These are phyloP conservation scores for Rhizophagus sp. DNA, from an alignment of 192 early-diverging fungal genomes.

Conservation along the genomic window DNA sequence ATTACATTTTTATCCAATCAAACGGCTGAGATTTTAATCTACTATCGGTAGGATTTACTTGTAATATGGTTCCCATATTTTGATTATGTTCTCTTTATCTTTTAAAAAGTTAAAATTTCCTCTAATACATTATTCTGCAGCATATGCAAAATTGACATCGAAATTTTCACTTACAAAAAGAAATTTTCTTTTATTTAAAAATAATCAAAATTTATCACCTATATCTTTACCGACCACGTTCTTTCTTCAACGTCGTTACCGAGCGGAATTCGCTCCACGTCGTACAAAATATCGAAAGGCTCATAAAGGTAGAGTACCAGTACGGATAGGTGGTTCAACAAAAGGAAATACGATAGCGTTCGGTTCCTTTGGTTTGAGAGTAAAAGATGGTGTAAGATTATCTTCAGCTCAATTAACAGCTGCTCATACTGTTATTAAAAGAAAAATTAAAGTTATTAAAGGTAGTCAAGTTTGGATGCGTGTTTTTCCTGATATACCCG, in stretches of 20 bases:
- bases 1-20: too few relatives aligned
- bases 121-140: not conserved
- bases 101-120: not conserved
- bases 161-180: not conserved
- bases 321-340: constrained; percentile 80
- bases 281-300: constrained; percentile 77
- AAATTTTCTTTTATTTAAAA: not conserved
- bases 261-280: constrained; percentile 75
- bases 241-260: constrained; percentile 52
- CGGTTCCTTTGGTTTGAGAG: constrained; percentile 92
- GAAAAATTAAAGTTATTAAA: constrained; percentile 88
- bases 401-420: constrained; percentile 83
- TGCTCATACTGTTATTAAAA: constrained; percentile 67
- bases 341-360: constrained; percentile 84
- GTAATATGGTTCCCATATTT: not conserved
- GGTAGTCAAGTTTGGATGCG: constrained; percentile 82
- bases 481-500: constrained; percentile 91
- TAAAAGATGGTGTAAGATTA: constrained; percentile 79
- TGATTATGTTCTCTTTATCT: not conserved
- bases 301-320: constrained; percentile 84
- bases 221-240: constrained; percentile 28
- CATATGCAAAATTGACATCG: too few relatives aligned
- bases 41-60: too few relatives aligned
- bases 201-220: not conserved
- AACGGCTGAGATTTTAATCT: too few relatives aligned